phyloP scores from a whole-genome alignment of 345 rosid genomes.

The Linum lewisii region DNA sequence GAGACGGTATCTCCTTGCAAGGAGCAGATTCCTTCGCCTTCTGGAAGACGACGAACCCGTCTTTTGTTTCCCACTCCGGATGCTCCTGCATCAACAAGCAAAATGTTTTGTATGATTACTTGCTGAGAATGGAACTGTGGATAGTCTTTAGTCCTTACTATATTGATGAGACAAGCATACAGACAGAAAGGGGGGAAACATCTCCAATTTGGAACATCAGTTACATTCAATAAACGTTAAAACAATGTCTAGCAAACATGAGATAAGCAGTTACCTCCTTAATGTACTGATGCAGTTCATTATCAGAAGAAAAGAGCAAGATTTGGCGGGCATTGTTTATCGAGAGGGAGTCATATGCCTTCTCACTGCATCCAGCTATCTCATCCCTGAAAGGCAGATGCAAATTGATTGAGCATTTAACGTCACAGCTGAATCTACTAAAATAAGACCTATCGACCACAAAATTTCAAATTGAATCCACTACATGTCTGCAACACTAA shows the following conservation, averaged over 20 bases:
- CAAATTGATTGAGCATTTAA: neutral
- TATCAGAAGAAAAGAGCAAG: constrained; percentile 69
- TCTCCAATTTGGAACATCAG: no score
- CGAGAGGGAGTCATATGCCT: constrained; percentile 85
- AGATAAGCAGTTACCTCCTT: constrained; percentile 42
- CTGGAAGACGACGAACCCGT: constrained; percentile 70
- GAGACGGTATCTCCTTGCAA: constrained; percentile 94
- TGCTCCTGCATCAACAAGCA: constrained; percentile 51
- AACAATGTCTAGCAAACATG: neutral
- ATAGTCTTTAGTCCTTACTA: no score
- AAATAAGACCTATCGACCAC: neutral
- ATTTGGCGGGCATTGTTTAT: constrained; percentile 59
- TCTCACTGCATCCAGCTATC: constrained; percentile 98
- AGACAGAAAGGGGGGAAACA: no score
- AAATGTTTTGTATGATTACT: neutral
- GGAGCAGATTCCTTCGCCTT: constrained; percentile 83
- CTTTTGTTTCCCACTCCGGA: constrained; percentile 84
- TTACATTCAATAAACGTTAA: neutral
- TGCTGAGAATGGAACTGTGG: neutral
- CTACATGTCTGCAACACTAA: no score
- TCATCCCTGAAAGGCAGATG: constrained; percentile 50
- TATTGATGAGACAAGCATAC: no score
- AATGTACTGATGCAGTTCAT: constrained; percentile 58
- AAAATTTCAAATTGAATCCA: neutral
- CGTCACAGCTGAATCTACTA: neutral